Percentiles rank a stretch among this genome's conserved stretches.
phyloP scores from a whole-genome alignment of 192 early-diverging fungal species.

The Gryganskiella cystojenkinii region DNA sequence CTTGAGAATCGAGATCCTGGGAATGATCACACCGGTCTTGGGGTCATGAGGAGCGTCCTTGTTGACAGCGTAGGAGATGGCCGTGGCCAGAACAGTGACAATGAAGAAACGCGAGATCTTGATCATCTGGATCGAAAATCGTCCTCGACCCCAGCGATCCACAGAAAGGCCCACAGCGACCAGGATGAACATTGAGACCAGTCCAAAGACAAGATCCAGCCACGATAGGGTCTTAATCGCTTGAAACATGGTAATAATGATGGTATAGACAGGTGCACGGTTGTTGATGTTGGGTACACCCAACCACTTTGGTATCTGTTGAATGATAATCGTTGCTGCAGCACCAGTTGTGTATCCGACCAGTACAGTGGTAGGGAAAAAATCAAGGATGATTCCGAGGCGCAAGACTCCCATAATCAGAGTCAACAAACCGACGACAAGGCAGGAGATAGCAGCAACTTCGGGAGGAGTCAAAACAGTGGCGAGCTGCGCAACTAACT shows the following conservation, averaged over 20 bases:
- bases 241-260: conserved; percentile 38
- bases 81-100: conserved; percentile 78
- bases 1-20: conserved; percentile 75
- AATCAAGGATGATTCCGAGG: conserved; percentile 89
- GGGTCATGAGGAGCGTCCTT: conserved; percentile 17
- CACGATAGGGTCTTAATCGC: conserved; percentile 31
- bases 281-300: conserved; percentile 84
- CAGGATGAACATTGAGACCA: conserved; percentile 32
- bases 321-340: conserved; percentile 81
- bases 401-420: conserved; percentile 84
- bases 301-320: conserved; percentile 74
- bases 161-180: conserved; percentile 30
- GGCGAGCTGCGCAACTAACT: conserved; percentile 27
- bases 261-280: conserved; percentile 70
- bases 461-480: conserved; percentile 13
- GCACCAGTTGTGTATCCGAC: conserved; percentile 92
- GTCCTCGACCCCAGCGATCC: conserved; percentile 48
- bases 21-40: conserved; percentile 35
- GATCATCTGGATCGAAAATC: conserved; percentile 67
- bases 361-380: conserved; percentile 86
- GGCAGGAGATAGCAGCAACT: conserved; percentile 73
- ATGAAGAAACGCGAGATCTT: conserved; percentile 80
- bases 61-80: conserved; percentile 78
- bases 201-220: conserved; percentile 45
- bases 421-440: conserved; percentile 79